These are phyloP conservation scores for Dendrocalamus latiflorus DNA, from an alignment of 202 grass and related monocot genomes.

Conservation along the genomic window DNA sequence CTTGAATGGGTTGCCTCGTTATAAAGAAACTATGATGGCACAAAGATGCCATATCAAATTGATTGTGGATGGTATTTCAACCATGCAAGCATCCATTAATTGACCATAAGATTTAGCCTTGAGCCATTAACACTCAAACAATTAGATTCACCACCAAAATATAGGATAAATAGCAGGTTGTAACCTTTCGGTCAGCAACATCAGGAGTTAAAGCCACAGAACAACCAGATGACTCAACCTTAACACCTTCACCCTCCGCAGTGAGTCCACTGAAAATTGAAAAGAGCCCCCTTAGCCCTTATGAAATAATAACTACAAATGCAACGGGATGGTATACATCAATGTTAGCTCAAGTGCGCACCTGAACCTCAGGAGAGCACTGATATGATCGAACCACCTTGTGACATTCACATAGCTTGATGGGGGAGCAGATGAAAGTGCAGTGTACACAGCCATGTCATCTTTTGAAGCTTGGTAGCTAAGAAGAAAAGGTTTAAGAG, in stretches of 20 bases:
- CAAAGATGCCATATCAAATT: background rate
- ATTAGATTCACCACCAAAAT: background rate
- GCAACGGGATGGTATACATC: background rate
- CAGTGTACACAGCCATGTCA: slow-evolving; percentile 52
- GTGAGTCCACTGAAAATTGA: slow-evolving; percentile 50
- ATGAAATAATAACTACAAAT: background rate
- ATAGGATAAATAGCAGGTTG: background rate
- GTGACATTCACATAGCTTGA: slow-evolving; percentile 46
- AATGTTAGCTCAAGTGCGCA: slow-evolving; percentile 11
- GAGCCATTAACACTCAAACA: background rate
- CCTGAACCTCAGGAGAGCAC: slow-evolving; percentile 55
- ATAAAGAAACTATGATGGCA: background rate
- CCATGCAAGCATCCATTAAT: background rate
- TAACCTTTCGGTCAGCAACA: slow-evolving; percentile 40
- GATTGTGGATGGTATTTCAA: background rate
- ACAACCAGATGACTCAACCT: slow-evolving; percentile 49
- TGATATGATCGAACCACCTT: slow-evolving; percentile 66
- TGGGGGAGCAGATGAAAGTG: slow-evolving; percentile 36
- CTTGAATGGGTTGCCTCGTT: background rate
- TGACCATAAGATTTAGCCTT: background rate
- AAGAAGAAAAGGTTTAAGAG: background rate
- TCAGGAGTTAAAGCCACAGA: slow-evolving; percentile 36
- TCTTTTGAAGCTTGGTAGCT: slow-evolving; percentile 80
- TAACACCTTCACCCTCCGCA: slow-evolving; percentile 50
- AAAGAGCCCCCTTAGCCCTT: background rate